Evolutionary conservation across 2,329 filamentous ascomycete genomes (phyloP).

Genomic region (Lachnellula subtilissima): DNA sequence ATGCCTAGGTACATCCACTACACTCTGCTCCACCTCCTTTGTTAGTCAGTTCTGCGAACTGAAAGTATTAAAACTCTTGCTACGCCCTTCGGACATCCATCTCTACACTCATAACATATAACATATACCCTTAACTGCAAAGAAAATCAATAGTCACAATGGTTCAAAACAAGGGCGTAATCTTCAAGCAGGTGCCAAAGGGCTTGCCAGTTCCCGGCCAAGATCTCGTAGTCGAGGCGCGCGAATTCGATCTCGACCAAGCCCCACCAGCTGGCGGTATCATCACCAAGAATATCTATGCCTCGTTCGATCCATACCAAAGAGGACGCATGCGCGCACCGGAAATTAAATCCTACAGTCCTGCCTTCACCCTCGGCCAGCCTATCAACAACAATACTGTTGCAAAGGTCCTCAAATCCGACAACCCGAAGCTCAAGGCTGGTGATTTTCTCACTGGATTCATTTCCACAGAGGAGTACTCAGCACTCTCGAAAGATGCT

Average conservation of each 20-base stretch:
- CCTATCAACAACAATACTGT: conserved; percentile 62
- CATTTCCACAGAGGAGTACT: conserved; percentile 66
- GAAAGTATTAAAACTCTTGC: too few relatives aligned
- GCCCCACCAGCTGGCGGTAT: conserved; percentile 61
- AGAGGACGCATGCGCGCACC: conserved; percentile 71
- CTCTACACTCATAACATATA: too few relatives aligned
- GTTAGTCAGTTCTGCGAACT: too few relatives aligned
- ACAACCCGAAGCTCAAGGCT: conserved; percentile 54
- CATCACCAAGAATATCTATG: conserved; percentile 64
- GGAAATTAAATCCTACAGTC: conserved; percentile 60
- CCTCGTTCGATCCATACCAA: conserved; percentile 79
- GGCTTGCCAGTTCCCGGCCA: conserved; percentile 66
- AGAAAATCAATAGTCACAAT: conserved; percentile 26
- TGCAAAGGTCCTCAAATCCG: conserved; percentile 66
- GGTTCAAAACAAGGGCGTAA: conserved; percentile 65
- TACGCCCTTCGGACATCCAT: too few relatives aligned
- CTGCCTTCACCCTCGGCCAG: conserved; percentile 55
- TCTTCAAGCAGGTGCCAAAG: conserved; percentile 66
- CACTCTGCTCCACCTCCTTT: too few relatives aligned
- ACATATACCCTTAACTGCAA: not conserved
- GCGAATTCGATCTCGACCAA: conserved; percentile 60
- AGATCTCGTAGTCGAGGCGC: conserved; percentile 62
- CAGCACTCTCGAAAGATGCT: conserved; percentile 41
- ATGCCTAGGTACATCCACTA: too few relatives aligned
- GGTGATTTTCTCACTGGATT: conserved; percentile 62